Evolutionary conservation across 1,139 yeast species (phyloP), one percentile per base, ranked within the genome.

Genomic region (Nakaseomyces sp.): DNA sequence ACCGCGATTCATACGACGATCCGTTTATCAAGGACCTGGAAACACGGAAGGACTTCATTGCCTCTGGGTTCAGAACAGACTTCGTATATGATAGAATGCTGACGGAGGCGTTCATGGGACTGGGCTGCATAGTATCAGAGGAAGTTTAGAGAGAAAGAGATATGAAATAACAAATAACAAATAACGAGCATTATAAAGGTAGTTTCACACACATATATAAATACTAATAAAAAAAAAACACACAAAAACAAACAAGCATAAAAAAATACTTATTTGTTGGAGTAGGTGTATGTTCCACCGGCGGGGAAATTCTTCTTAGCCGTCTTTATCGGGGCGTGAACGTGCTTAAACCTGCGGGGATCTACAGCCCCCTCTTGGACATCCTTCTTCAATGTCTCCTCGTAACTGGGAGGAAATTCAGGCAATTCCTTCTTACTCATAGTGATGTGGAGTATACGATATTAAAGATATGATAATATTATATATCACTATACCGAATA

Each of bases 91-190:
- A 79, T 53, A 76, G 93, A 54, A 81, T 93, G 5, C 68, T 91
- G 43, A 85, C 84, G 48, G 93, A 84, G 53, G 96, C 97, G 9
- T 89, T 89, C 56, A 77, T 81, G 67, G 96, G 97, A 0, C 69
- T 91, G 47, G 91, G 87, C 16, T 87, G 96, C 62, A 72, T 81
- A 47, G 74, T 91, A 36, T 81, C 77, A 44, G 71, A 70, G 46
- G 96, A 88, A 56, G 80, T 82, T 7, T 40, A 10, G 24, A 22
- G 16, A 13, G 6, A 2, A 4, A 13, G 17, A 13, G 3, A 22
- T 7, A 22, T 22, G 12, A 13, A 35, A 13, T n/a, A 24, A 40
- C 13, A 15, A 32, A 24, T 20, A 8, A 40, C 44, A n/a, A n/a
- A n/a, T n/a, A n/a, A n/a, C n/a, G n/a, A n/a, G n/a, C n/a, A n/a